Evolutionary conservation across 164 flowering plant genomes (phyloP), one percentile per base, ranked within the genome.

Genomic region (Warburgia ugandensis): DNA sequence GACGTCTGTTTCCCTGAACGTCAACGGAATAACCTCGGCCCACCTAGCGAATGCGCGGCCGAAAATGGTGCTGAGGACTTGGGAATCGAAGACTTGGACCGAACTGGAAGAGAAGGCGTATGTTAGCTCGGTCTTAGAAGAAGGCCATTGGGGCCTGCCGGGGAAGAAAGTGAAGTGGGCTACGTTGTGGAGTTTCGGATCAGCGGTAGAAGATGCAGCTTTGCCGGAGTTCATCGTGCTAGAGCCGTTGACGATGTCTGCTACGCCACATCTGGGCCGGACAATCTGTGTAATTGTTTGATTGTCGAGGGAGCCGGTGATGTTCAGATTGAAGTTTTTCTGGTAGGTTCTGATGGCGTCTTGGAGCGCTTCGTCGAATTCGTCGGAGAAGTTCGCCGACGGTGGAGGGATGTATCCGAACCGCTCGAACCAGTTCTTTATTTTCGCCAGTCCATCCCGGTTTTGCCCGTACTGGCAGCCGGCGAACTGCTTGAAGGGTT

Each of bases 231-330:
- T 52, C 65, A 63, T 67, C 17, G 60, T 29, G 32, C 43, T 36
- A n/a, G 62, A 22, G 47, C 67, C 65, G 46, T 66, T 59, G 63
- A 67, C 26, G 4, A 52, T 35, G 48, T 86, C 95, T 3, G 72
- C 38, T 8, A 80, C 73, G 50, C 89, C 94, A 46, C 94, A 85
- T 17, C 90, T 58, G n/a, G 94, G 86, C 10, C 65, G 32, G 62
- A 61, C 62, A 62, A 85, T 69, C 21, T 65, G 39, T 0, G 72
- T 13, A 0, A 85, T 28, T 14, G 90, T 85, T 2, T 13, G 41
- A 29, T 56, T 25, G 66, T 83, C 90, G 56, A 85, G 76, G 13
- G 45, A 54, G 1, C 87, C 87, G 33, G 85, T 78, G 30, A 65
- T 60, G 22, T 76, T 69, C 9, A 85, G 51, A 1, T 81, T 74